Base-by-base conservation (phyloP, 2,329 filamentous ascomycete genomes). In the Cryphonectria parasitica region DNA sequence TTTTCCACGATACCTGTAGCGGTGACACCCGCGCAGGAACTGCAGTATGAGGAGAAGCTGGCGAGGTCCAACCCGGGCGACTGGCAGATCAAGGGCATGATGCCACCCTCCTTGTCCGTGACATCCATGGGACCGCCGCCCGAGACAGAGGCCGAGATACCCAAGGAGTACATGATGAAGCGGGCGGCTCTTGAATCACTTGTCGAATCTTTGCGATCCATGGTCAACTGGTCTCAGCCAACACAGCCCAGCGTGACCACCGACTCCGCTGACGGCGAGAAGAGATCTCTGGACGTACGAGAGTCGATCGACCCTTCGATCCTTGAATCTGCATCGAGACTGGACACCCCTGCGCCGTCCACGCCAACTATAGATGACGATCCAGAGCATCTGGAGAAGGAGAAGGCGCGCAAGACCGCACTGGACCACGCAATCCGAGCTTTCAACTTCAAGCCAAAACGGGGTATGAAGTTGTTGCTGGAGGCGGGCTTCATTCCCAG, bases 381-480 rank as follows among this genome's bases (percentile, higher is more conserved):
- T 77, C 95, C 95, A 0, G 94, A 90, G 73, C 92, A 98, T 76
- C 85, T 99, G n/a, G 96, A 98, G 77, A 97, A 92, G 80, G 94
- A 95, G 69, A 98, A 98, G 82, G 93, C 95, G 72, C 89, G 92
- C 73, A 99, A 99, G 82, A 98, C 94, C 8, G 96, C 96, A 0
- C 83, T 98, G 72, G 92, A 91, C 67, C 96, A 97, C 76, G 95
- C 92, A 1, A 92, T 98, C 68, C 90, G 91, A 65, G 92, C 94
- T 73, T 99, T 99, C 86, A 99, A 99, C 79, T 98, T 95, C 85
- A 99, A 99, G 80, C 94, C 97, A 0, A 99, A 99, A 81, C 90
- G 92, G 71, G 97, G 96, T 7, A 89, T 99, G 77, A 97, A 97
- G 78, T 82, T 92, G 22, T 82, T 99, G 25, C 78, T 98, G 17